Base-by-base conservation (phyloP, 2,329 filamentous ascomycete species). In the Fusarium continuum region DNA sequence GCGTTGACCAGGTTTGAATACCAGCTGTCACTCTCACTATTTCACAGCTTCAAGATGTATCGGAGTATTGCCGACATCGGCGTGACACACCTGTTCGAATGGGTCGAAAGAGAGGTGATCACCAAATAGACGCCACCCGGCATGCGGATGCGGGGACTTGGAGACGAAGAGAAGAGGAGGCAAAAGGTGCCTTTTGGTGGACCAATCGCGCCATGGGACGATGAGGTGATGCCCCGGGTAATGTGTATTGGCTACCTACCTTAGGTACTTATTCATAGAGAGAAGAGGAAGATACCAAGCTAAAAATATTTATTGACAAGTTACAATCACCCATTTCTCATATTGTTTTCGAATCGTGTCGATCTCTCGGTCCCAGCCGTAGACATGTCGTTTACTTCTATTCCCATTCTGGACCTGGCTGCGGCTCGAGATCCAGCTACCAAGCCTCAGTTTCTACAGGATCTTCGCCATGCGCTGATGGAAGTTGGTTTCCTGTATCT, bases 401-500 rank as follows among this genome's bases (percentile, higher is more conserved):
- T 96, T 55, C 92, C 92, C 2, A 85, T 95, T 47, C 83, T 96
- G 29, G 91, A 94, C 73, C 83, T 96, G 57, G 85, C 89, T 13
- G 79, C 85, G 19, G 89, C 91, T 32, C 79, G 82, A 63, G 78
- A 87, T 66, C 82, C 85, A 16, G 78, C 79, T 6, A 88, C 90
- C 1, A 96, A 95, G 76, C 84, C 90, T 3, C 79, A 78, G 26
- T 95, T 96, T 70, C 83, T 96, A 0, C 76, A 79, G 1, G 82
- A 91, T 49, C 82, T 96, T 26, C 89, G 90, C 14, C 81, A 90
- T 75, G 91, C 91, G 0, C 79, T 96, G 26, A 85, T 96, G 70
- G 90, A 94, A 73, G 91, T 96, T n/a, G 92, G 92, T 2, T 96
- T 96, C 71, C 76, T 96, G 19, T 96, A 96, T 72, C 84, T 96